These are phyloP conservation scores for Knufia fluminis DNA, from an alignment of 2,329 filamentous ascomycete genomes.

Conservation along the genomic window DNA sequence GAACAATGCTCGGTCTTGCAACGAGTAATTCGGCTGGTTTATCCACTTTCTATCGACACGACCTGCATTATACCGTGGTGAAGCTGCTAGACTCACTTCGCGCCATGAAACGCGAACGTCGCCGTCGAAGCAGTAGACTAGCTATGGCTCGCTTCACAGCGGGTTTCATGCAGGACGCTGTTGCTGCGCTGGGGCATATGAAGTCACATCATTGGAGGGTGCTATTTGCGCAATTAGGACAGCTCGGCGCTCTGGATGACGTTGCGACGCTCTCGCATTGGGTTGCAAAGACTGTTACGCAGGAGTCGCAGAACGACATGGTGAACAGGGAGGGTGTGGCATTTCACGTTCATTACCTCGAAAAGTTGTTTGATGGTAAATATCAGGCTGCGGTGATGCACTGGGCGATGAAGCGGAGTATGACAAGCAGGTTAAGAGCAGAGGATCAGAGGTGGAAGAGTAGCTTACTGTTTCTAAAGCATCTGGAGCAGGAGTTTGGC, in stretches of 20 bases:
- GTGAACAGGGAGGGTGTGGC: not conserved
- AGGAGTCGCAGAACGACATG: not conserved
- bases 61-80: not conserved
- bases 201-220: constrained; percentile 45
- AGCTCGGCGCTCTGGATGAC: constrained; percentile 11
- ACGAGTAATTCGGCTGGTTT: not conserved
- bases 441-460: not conserved
- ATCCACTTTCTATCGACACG: not conserved
- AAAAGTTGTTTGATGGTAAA: constrained; percentile 33
- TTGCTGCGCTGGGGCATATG: constrained; percentile 37
- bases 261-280: constrained; percentile 14
- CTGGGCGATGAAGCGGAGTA: constrained; percentile 37
- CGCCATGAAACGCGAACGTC: not conserved
- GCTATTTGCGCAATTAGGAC: constrained; percentile 48
- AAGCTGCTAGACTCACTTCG: not conserved
- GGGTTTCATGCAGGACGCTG: constrained; percentile 39
- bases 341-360: constrained; percentile 22
- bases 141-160: constrained; percentile 32
- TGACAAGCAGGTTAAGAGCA: not conserved
- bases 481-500: not conserved
- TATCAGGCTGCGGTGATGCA: constrained; percentile 41
- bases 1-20: constrained; percentile 28
- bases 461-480: not conserved
- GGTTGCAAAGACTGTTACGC: constrained; percentile 16
- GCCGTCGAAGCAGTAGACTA: not conserved